These are phyloP conservation scores for Akanthomyces lecanii DNA, from an alignment of 2,329 filamentous ascomycete genomes.

Conservation along the genomic window DNA sequence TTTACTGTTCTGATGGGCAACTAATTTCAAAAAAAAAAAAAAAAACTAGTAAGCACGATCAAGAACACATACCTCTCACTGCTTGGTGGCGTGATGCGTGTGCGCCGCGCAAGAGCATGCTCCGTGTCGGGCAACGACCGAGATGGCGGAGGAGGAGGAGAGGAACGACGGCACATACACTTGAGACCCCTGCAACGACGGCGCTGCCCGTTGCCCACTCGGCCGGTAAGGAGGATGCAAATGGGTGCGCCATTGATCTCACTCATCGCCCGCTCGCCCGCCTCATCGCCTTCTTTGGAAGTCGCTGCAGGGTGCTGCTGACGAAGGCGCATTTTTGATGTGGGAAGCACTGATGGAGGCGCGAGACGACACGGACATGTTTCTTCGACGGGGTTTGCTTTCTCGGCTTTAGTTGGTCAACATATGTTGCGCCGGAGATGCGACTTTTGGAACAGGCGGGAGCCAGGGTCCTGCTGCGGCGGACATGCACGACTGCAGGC, in stretches of 20 bases:
- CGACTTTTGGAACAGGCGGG: background rate
- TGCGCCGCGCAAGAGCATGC: background rate
- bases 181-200: background rate
- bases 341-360: too few species aligned
- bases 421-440: background rate
- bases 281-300: too few species aligned
- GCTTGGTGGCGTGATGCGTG: conserved; percentile 3
- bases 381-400: too few species aligned
- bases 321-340: too few species aligned
- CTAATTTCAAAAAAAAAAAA: too few species aligned
- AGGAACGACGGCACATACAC: background rate
- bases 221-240: background rate
- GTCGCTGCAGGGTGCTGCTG: too few species aligned
- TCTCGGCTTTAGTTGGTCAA: too few species aligned
- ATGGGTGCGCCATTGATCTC: background rate
- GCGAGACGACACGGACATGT: too few species aligned
- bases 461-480: background rate
- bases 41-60: too few species aligned
- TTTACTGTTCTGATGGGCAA: too few species aligned
- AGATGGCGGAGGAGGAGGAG: background rate
- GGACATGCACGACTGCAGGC: background rate
- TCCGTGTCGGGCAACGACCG: conserved; percentile 7
- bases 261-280: background rate
- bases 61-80: background rate
- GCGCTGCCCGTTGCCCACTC: too few species aligned